Conservation (phyloP, 2,329 filamentous ascomycete genomes). For the Xylaria sp. region DNA sequence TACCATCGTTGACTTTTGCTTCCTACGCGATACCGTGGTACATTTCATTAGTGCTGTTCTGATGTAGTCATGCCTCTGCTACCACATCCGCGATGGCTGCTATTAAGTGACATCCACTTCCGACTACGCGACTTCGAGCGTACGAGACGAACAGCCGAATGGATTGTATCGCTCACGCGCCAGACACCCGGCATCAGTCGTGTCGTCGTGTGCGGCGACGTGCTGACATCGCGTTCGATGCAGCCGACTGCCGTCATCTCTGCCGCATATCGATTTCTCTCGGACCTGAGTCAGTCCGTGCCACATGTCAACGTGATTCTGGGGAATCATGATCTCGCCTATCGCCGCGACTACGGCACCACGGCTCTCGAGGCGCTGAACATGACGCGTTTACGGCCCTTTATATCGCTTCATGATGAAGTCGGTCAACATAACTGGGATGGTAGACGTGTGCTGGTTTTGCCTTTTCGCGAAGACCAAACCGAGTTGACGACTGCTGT, state of each 20-base stretch:
- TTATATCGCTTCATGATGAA: conserved; percentile 44
- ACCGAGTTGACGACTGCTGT: conserved; percentile 44
- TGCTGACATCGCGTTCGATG: conserved; percentile 46
- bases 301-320: conserved; percentile 49
- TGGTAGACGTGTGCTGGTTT: conserved; percentile 46
- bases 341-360: conserved; percentile 46
- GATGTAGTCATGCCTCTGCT: conserved; percentile 23
- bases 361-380: conserved; percentile 48
- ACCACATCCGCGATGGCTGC: conserved; percentile 44
- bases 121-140: conserved; percentile 47
- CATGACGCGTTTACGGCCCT: conserved; percentile 42
- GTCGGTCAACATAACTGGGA: conserved; percentile 45
- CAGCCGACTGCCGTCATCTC: conserved; percentile 49
- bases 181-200: conserved; percentile 41
- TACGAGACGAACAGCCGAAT: conserved; percentile 45
- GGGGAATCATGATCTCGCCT: conserved; percentile 52
- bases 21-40: not conserved
- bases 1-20: not conserved
- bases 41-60: not conserved
- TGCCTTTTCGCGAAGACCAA: conserved; percentile 51
- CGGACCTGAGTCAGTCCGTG: conserved; percentile 42
- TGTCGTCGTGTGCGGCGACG: conserved; percentile 50
- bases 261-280: conserved; percentile 49
- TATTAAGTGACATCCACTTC: conserved; percentile 51
- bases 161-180: conserved; percentile 46